Base-by-base conservation (phyloP, 129 eudicot species). In the Chrysanthemum seticuspe region DNA sequence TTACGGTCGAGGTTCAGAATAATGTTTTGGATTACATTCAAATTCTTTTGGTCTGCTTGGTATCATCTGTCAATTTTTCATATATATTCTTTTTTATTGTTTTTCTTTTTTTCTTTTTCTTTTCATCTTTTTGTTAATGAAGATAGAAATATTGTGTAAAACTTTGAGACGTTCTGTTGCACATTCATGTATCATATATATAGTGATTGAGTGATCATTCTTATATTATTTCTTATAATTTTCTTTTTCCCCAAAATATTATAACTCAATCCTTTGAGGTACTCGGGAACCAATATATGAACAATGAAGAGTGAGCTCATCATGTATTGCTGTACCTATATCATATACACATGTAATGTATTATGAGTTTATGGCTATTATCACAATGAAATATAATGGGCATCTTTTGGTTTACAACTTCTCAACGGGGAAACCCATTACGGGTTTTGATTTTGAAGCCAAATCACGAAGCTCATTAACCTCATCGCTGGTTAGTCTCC, bases 401-500 rank as follows among this genome's bases (percentile, higher is more conserved):
- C 13, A 71, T 71, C 23, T 48, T 48, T 23, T 4, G 55, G 9
- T 77, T 72, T 81, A 89, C 80, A 87, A 60, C 73, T 90, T 89
- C 76, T 95, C 99, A 57, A 86, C 91, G 0, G 97, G 97, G 61
- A 95, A 90, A 47, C 97, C 97, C 0, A 82, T 82, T 11, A 85
- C 87, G 1, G 97, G 87, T 81, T 85, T 91, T 67, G 88, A 58
- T 67, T 86, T 84, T 64, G 89, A 83, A 12, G 99, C 97, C 86
- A 90, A 67, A 14, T 88, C 84, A 19, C 96, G 96, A 69, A 95
- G 91, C 87, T 95, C 96, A n/a, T 75, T 83, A 31, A 86, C 81
- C 69, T 95, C 88, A 8, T 88, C 90, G 5, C n/a, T 63, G 50
- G 70, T 78, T 14, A 95, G 90, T 49, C 64, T 77, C 99, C 99